Percentiles rank a stretch among this genome's conserved stretches.
These are phyloP conservation scores for Rhizopogon vinicolor DNA, from an alignment of 768 basidiomycete genomes.

Conservation along the genomic window DNA sequence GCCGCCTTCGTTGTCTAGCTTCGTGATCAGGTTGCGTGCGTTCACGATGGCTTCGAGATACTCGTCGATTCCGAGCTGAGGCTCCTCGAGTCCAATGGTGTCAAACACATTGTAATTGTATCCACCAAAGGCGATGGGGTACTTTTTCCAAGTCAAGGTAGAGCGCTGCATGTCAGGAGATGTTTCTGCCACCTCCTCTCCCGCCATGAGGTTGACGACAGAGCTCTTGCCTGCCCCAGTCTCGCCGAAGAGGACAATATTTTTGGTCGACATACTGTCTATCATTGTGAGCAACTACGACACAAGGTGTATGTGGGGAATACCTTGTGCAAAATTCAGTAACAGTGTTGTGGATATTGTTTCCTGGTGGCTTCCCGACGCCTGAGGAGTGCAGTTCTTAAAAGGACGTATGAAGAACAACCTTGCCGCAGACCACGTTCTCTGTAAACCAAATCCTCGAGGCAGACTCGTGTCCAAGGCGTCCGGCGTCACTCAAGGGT, in stretches of 20 bases:
- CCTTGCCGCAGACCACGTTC: no score
- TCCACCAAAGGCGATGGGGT: slow-evolving; percentile 20
- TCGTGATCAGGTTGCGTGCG: slow-evolving; percentile 30
- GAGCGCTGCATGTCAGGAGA: slow-evolving; percentile 27
- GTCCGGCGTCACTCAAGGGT: no score
- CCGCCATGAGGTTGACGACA: slow-evolving; percentile 33
- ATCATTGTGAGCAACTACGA: not conserved
- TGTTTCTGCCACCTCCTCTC: slow-evolving; percentile 20
- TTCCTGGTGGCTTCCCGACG: no score
- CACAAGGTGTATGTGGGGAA: not conserved
- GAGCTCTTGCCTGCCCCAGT: slow-evolving; percentile 31
- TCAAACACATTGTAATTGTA: slow-evolving; percentile 25
- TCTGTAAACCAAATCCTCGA: no score
- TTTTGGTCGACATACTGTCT: not conserved
- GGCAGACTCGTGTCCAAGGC: no score
- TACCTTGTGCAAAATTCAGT: not conserved
- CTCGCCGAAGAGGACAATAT: slow-evolving; percentile 38
- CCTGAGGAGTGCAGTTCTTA: no score
- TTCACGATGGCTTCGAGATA: slow-evolving; percentile 26
- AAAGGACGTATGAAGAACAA: no score
- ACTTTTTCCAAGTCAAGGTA: slow-evolving; percentile 22
- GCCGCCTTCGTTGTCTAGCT: slow-evolving; percentile 26
- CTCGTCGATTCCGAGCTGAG: slow-evolving; percentile 11
- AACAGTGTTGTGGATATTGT: no score
- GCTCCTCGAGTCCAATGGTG: slow-evolving; percentile 29